These are phyloP conservation scores for Paramecium sonneborni DNA, from an alignment of 73 alveolate genomes.

Conservation along the genomic window DNA sequence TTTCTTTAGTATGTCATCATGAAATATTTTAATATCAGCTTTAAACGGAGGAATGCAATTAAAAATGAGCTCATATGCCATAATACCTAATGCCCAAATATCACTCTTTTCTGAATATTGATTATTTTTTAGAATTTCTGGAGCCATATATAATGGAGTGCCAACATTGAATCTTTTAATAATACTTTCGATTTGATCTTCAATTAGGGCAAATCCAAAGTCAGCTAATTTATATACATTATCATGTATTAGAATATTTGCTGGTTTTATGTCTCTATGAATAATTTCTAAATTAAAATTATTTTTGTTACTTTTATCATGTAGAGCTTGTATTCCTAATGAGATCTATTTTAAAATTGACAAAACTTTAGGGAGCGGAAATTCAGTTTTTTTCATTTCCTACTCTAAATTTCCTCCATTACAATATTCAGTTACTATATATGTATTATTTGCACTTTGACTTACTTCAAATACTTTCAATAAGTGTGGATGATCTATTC, in stretches of 20 bases:
- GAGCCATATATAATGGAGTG: conserved; percentile 75
- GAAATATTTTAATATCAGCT: neutral
- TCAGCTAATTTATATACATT: neutral
- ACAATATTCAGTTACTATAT: conserved; percentile 1
- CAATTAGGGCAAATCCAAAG: conserved; percentile 1
- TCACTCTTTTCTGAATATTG: conserved; percentile 63
- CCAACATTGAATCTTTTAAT: conserved; percentile 9
- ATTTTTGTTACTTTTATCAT: neutral
- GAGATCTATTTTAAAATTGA: neutral
- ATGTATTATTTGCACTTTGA: conserved; percentile 12
- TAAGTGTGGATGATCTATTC: neutral
- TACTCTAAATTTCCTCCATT: neutral
- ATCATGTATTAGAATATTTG: neutral
- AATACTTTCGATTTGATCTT: neutral
- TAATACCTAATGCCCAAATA: conserved; percentile 61
- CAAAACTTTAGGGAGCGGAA: neutral
- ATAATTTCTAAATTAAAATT: neutral
- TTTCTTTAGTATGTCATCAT: neutral
- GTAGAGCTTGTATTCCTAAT: conserved; percentile 5
- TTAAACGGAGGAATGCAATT: neutral
- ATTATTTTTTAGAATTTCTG: conserved; percentile 64
- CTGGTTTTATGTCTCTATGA: conserved; percentile 35
- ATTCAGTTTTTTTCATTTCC: neutral
- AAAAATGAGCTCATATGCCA: neutral
- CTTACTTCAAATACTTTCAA: conserved; percentile 3